Evolutionary conservation across 257 asterid species (phyloP).

Genomic region (Solanum pinnatisectum): DNA sequence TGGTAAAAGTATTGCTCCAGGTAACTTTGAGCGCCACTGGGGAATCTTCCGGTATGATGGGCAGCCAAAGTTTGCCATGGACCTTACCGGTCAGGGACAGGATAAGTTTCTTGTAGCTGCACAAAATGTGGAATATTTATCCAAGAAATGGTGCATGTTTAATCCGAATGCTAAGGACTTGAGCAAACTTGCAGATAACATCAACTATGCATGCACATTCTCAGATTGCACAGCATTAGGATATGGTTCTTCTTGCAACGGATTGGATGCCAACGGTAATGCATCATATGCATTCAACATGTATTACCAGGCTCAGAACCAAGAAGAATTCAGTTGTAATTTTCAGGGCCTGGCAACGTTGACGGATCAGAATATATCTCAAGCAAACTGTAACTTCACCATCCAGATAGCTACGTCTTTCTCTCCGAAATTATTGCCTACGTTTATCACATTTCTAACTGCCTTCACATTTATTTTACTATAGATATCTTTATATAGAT

Average conservation of each 20-base stretch:
- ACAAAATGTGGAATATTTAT: constrained; percentile 45
- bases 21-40: constrained; percentile 78
- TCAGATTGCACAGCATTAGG: constrained; percentile 72
- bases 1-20: constrained; percentile 62
- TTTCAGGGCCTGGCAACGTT: constrained; percentile 55
- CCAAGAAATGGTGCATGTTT: constrained; percentile 53
- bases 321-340: constrained; percentile 34
- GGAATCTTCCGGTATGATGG: constrained; percentile 73
- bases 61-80: constrained; percentile 75
- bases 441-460: constrained; percentile 1
- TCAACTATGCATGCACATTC: constrained; percentile 53
- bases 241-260: constrained; percentile 68
- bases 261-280: constrained; percentile 54
- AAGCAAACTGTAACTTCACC: constrained; percentile 55
- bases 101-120: constrained; percentile 51
- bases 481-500: constrained; percentile 4
- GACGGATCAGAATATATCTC: constrained; percentile 53
- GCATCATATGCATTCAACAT: constrained; percentile 67
- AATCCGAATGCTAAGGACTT: constrained; percentile 40
- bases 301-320: constrained; percentile 61
- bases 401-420: constrained; percentile 48
- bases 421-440: constrained; percentile 11
- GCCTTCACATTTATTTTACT: constrained; percentile 6
- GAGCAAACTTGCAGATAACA: constrained; percentile 43
- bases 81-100: constrained; percentile 37